A percentile compares a stretch with the other conserved stretches of the same genome.
Evolutionary conservation across 352 stramenopile genomes (phyloP).

Genomic region (Pythium periplocum): DNA sequence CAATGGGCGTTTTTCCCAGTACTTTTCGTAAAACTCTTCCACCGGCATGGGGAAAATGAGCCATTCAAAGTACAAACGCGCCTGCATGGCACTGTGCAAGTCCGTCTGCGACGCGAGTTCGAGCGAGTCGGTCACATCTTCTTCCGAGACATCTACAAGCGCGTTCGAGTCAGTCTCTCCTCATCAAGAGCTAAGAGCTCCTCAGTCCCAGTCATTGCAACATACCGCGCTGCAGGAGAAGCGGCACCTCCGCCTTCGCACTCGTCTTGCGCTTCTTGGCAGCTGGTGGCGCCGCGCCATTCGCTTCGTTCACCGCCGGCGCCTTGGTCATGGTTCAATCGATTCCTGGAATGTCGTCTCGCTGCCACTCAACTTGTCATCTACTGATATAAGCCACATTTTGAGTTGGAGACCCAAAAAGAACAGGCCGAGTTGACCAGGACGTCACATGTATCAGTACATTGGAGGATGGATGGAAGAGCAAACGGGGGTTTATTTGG

Average conservation of each 20-base stretch:
- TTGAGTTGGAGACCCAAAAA: too few relatives aligned
- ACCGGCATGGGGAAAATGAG: slow-evolving; percentile 77
- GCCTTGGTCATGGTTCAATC: background rate
- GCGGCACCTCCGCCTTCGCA: slow-evolving; percentile 28
- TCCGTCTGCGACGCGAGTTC: slow-evolving; percentile 50
- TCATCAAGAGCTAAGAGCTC: too few relatives aligned
- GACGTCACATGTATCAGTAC: too few relatives aligned
- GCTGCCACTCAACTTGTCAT: too few relatives aligned
- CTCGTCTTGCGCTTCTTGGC: slow-evolving; percentile 56
- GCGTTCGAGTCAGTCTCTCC: too few relatives aligned
- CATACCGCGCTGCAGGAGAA: slow-evolving; percentile 30
- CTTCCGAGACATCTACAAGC: slow-evolving; percentile 19
- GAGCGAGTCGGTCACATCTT: slow-evolving; percentile 55
- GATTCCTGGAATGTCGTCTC: too few relatives aligned
- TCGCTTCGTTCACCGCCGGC: background rate
- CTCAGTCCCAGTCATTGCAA: background rate
- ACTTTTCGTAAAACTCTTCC: slow-evolving; percentile 89
- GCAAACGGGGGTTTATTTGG: too few relatives aligned
- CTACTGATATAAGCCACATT: too few relatives aligned
- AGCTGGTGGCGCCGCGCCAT: slow-evolving; percentile 9
- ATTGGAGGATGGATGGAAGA: too few relatives aligned
- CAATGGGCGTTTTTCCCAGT: slow-evolving; percentile 92
- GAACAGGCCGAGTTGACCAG: too few relatives aligned
- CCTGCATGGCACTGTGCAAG: slow-evolving; percentile 64
- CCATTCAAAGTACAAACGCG: slow-evolving; percentile 78